Evolutionary conservation across 768 basidiomycete species (phyloP).

Genomic region (Podaxis sp.): DNA sequence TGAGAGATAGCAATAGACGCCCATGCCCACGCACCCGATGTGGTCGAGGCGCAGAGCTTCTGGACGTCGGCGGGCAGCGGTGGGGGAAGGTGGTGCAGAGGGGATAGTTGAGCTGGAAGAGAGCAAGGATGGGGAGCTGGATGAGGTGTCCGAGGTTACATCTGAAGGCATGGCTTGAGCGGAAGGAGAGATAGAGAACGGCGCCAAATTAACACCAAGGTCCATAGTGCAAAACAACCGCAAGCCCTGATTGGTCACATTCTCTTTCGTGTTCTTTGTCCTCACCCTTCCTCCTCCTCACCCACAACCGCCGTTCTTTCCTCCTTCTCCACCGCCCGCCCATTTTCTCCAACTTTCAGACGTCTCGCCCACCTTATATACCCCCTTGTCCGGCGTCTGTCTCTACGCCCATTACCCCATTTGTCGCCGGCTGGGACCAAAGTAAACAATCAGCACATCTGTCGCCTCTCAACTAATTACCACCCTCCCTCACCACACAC

Average conservation of each 20-base stretch:
- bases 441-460: conserved; percentile 25
- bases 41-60: conserved; percentile 31
- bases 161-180: not conserved
- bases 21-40: conserved; percentile 23
- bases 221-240: not conserved
- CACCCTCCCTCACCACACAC: conserved; percentile 28
- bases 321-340: not conserved
- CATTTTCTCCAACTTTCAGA: too few relatives aligned
- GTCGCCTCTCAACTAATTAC: conserved; percentile 13
- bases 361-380: not conserved
- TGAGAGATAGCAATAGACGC: not conserved
- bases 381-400: not conserved
- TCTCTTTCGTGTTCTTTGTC: not conserved
- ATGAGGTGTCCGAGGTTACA: not conserved
- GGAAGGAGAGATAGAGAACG: not conserved
- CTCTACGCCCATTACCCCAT: conserved; percentile 21
- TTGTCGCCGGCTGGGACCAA: conserved; percentile 21
- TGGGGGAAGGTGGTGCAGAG: conserved; percentile 18
- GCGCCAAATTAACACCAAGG: conserved; percentile 3
- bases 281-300: not conserved
- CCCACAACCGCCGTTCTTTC: not conserved
- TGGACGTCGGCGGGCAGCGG: conserved; percentile 31
- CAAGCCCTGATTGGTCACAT: conserved; percentile 1
- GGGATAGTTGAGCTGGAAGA: not conserved
- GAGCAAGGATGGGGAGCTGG: conserved; percentile 7